Conservation (phyloP, 306 rosid species). For the Vigna nakashimae region DNA sequence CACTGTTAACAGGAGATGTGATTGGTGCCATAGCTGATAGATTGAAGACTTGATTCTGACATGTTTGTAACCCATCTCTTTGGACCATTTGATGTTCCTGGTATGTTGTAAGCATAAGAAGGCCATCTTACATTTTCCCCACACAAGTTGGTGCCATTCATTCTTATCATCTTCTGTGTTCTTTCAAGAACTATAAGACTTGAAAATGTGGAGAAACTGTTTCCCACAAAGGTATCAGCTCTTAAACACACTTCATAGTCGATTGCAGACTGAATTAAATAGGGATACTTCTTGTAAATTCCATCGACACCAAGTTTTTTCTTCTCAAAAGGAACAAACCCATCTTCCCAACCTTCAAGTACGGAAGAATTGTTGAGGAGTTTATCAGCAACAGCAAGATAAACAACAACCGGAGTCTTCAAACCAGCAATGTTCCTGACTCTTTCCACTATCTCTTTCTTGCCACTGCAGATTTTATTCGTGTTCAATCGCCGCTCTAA, state of each 20-base stretch:
- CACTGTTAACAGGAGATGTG: conserved; percentile 60
- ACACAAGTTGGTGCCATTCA: conserved; percentile 53
- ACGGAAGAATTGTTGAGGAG: conserved; percentile 76
- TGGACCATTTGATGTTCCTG: conserved; percentile 70
- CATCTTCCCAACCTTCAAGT: conserved; percentile 71
- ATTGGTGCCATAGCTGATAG: conserved; percentile 81
- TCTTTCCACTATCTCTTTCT: conserved; percentile 74
- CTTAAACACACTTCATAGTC: conserved; percentile 89
- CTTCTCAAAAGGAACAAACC: conserved; percentile 80
- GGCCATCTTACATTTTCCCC: conserved; percentile 71
- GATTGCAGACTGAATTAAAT: conserved; percentile 87
- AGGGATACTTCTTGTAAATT: conserved; percentile 74
- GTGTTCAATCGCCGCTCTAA: conserved; percentile 71
- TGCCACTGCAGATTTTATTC: conserved; percentile 80
- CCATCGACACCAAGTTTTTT: conserved; percentile 70
- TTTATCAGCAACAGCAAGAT: conserved; percentile 83
- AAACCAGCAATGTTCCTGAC: conserved; percentile 59
- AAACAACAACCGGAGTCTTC: conserved; percentile 65
- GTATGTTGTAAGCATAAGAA: conserved; percentile 80
- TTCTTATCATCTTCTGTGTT: conserved; percentile 72
- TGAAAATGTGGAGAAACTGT: conserved; percentile 94
- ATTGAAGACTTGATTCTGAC: conserved; percentile 75
- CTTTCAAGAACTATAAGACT: conserved; percentile 86
- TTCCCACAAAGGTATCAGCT: conserved; percentile 86
- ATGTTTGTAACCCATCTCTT: conserved; percentile 74